These are phyloP conservation scores for Teunomyces tritomae DNA, from an alignment of 805 yeast genomes.

Conservation along the genomic window DNA sequence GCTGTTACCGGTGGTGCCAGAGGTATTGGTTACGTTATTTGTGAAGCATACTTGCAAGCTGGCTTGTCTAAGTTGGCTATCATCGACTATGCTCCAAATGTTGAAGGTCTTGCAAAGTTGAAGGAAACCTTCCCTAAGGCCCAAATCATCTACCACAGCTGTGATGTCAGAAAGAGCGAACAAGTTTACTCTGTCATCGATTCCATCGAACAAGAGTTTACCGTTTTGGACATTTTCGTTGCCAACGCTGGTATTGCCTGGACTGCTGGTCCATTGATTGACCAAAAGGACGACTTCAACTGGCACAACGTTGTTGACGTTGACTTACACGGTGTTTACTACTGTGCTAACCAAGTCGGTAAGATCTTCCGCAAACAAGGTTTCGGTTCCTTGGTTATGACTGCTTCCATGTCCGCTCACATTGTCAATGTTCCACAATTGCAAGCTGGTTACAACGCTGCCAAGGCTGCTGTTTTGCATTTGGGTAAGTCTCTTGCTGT, in stretches of 20 bases:
- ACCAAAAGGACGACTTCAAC: constrained; percentile 48
- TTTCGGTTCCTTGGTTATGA: constrained; percentile 73
- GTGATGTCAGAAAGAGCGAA: constrained; percentile 40
- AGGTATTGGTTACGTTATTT: constrained; percentile 36
- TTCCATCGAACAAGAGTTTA: constrained; percentile 30
- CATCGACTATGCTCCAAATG: constrained; percentile 36
- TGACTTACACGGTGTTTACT: constrained; percentile 78
- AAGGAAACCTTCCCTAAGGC: constrained; percentile 29
- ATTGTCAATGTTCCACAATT: constrained; percentile 83
- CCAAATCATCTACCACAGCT: constrained; percentile 29
- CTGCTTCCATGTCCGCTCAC: constrained; percentile 89
- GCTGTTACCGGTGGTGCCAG: constrained; percentile 38
- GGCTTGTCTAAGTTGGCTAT: constrained; percentile 36
- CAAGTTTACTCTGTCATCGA: constrained; percentile 35
- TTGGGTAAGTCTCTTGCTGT: constrained; percentile 75
- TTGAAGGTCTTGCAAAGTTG: constrained; percentile 26
- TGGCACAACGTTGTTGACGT: constrained; percentile 74
- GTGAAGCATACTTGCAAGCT: constrained; percentile 39
- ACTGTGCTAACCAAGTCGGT: constrained; percentile 75
- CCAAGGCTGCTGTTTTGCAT: constrained; percentile 82
- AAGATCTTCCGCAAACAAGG: constrained; percentile 69
- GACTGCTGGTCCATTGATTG: constrained; percentile 42
- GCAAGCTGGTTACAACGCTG: constrained; percentile 83
- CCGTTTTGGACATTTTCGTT: constrained; percentile 40
- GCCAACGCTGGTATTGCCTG: constrained; percentile 51